Evolutionary conservation across 2,329 filamentous ascomycete species (phyloP), one percentile per base, ranked within the genome.

Genomic region (Aspergillus phoenicis): DNA sequence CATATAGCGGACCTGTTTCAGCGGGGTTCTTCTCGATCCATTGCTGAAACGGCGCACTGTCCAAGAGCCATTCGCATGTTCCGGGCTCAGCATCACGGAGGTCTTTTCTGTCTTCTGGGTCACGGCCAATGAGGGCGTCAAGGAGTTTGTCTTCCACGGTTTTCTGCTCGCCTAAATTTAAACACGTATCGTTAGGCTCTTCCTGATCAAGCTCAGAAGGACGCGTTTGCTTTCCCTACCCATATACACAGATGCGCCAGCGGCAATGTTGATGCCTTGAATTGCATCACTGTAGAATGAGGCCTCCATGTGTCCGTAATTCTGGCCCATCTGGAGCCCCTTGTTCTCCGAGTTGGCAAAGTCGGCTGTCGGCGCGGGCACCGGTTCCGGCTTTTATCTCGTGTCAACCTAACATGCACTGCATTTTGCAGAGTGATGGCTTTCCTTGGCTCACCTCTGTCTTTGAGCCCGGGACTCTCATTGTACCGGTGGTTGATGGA

Each of bases 241-340:
- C 53, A 57, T 48, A 10, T 57, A 57, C 8, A 57, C 53, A 4
- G 53, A 47, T 24, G 53, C 53, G 8, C 53, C 53, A 5, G 38
- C 53, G 11, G 53, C 38, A 17, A 57, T 57, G 5, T 20, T 55
- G 3, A 55, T 26, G 11, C 24, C 17, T 43, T 55, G 52, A 6
- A 55, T 55, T 7, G 52, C 36, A 45, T 55, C 52, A 7, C 52
- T 55, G 41, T 45, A 30, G 10, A 57, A 48, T 7, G 53, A 47
- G 1, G 53, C 26, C 22, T 57, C 41, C 41, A 57, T 17, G 2
- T 39, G 15, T 11, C 53, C 53, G 11, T 20, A 33, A 4, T 57
- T 57, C 28, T 57, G 53, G 8, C 53, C 53, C 53, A 57, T 11
- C 39, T 57, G 53, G 11, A 57, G 41, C 4, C 53, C 53, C 2